These are phyloP conservation scores for Sherardia arvensis DNA, from an alignment of 257 asterid genomes.

Conservation along the genomic window DNA sequence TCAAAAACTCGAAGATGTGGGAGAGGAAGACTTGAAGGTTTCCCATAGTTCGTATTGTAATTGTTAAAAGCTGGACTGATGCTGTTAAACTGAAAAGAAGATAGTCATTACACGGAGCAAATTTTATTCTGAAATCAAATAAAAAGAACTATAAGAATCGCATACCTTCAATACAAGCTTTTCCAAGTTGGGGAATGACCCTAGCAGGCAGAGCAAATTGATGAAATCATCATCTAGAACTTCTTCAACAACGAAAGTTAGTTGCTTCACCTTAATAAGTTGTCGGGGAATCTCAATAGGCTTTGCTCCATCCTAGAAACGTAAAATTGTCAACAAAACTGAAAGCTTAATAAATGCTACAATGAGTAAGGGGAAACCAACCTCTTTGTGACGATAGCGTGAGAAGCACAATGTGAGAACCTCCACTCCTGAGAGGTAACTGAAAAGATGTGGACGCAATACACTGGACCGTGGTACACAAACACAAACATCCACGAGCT, in stretches of 20 bases:
- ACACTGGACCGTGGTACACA: background rate
- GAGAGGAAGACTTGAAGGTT: background rate
- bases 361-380: background rate
- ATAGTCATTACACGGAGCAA: background rate
- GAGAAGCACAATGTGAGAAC: background rate
- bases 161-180: background rate
- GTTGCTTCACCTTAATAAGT: background rate
- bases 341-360: background rate
- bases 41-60: background rate
- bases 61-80: no score
- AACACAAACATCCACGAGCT: background rate
- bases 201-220: background rate
- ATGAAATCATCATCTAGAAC: background rate
- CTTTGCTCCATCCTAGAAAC: background rate
- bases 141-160: background rate
- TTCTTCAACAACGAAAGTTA: background rate
- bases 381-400: background rate
- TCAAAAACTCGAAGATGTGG: slow-evolving; percentile 1
- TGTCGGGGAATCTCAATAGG: background rate
- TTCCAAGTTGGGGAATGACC: background rate
- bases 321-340: background rate
- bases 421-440: background rate
- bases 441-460: background rate
- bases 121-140: background rate
- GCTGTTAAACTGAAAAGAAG: background rate